Conservation (phyloP, 306 rosid species). For the Prinsepia uniflora region DNA sequence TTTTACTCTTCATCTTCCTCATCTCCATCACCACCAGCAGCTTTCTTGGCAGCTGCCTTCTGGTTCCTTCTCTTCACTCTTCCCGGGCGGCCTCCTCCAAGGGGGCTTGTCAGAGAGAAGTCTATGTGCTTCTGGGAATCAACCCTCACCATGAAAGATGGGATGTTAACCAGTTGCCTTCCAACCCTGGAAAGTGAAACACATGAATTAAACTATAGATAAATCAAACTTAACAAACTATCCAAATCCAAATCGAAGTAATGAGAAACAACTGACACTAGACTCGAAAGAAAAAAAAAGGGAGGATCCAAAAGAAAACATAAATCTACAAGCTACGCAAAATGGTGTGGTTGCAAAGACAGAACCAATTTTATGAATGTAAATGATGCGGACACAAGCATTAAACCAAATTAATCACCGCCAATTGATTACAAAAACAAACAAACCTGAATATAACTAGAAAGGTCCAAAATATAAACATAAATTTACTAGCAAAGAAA, state of each 20-base stretch:
- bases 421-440: background rate
- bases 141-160: conserved; percentile 30
- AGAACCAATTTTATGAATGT: no score
- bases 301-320: no score
- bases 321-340: background rate
- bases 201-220: background rate
- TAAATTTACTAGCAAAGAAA: background rate
- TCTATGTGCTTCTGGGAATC: conserved; percentile 34
- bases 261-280: no score
- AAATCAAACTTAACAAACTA: background rate
- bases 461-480: background rate
- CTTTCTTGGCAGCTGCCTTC: conserved; percentile 45
- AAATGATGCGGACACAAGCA: background rate
- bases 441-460: background rate
- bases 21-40: conserved; percentile 37
- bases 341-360: background rate
- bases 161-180: conserved; percentile 32
- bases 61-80: conserved; percentile 42
- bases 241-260: no score
- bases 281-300: background rate
- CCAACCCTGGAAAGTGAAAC: conserved; percentile 17
- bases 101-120: conserved; percentile 29
- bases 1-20: conserved; percentile 40
- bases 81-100: conserved; percentile 35
- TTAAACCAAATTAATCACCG: background rate